Conservation (phyloP, 176 grass and related monocot species). For the Paspalum notatum region DNA sequence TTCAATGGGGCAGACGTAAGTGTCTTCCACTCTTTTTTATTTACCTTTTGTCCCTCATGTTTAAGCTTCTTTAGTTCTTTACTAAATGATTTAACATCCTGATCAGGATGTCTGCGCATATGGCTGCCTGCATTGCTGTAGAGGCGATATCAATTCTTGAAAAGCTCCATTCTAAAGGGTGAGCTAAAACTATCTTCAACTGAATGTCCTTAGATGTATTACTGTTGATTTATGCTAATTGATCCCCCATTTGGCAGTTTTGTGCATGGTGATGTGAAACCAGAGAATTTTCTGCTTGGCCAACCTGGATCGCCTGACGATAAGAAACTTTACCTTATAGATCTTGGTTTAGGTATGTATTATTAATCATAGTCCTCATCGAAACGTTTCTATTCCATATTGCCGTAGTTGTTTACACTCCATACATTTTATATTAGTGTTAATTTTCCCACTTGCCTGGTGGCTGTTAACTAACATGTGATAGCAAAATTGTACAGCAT, state of each 20-base stretch:
- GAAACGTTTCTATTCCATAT: constrained; percentile 30
- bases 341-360: constrained; percentile 91
- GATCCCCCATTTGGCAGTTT: constrained; percentile 59
- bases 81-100: constrained; percentile 40
- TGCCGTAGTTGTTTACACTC: background rate
- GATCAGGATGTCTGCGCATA: constrained; percentile 76
- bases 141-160: constrained; percentile 94
- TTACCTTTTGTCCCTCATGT: constrained; percentile 28
- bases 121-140: constrained; percentile 95
- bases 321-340: constrained; percentile 96
- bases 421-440: background rate
- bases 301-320: constrained; percentile 82
- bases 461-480: constrained; percentile 29
- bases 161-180: constrained; percentile 91
- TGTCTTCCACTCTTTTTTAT: constrained; percentile 27
- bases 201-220: background rate
- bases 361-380: constrained; percentile 32
- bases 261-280: constrained; percentile 99
- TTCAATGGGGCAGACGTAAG: constrained; percentile 82
- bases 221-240: constrained; percentile 12
- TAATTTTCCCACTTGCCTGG: background rate
- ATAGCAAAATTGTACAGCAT: constrained; percentile 60
- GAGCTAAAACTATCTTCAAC: constrained; percentile 30
- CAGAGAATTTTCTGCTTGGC: constrained; percentile 97
- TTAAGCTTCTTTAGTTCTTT: constrained; percentile 13